phyloP scores from a whole-genome alignment of 208 protist genomes.

The Leishmania guyanensis region DNA sequence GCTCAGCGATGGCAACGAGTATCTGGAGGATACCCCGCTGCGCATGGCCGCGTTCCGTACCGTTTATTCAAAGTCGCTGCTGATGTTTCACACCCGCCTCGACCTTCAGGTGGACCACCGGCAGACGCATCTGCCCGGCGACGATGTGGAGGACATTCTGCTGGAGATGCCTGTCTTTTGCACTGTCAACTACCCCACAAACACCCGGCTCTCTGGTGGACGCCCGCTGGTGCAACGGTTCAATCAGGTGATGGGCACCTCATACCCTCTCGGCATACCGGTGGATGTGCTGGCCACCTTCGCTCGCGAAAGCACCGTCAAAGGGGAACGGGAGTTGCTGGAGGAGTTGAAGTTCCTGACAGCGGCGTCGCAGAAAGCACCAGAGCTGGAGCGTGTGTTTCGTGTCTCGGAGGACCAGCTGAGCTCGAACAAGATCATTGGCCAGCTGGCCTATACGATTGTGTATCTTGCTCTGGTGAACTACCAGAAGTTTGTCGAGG shows the following conservation, averaged over 20 bases:
- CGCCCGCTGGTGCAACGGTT: constrained; percentile 86
- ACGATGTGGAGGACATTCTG: constrained; percentile 75
- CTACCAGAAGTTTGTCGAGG: constrained; percentile 74
- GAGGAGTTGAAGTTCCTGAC: constrained; percentile 86
- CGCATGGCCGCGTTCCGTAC: constrained; percentile 88
- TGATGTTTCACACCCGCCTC: constrained; percentile 83
- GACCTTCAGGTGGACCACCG: constrained; percentile 90
- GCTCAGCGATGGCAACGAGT: constrained; percentile 86
- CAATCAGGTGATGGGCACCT: constrained; percentile 87
- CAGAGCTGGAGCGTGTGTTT: constrained; percentile 84
- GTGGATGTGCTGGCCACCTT: constrained; percentile 90
- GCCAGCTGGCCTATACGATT: constrained; percentile 90
- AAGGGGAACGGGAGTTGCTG: constrained; percentile 69
- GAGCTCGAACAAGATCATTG: constrained; percentile 83
- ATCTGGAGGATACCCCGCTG: constrained; percentile 79
- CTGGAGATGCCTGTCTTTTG: constrained; percentile 91
- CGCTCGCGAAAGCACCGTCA: constrained; percentile 64
- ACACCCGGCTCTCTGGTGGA: constrained; percentile 85
- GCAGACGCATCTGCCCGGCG: constrained; percentile 57
- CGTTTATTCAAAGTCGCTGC: constrained; percentile 87
- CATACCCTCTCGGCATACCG: constrained; percentile 86
- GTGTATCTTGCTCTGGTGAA: constrained; percentile 86
- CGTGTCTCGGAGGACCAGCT: constrained; percentile 80
- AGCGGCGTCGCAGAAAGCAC: constrained; percentile 60
- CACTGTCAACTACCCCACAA: constrained; percentile 86